A percentile compares a stretch with the other conserved stretches of the same genome.
phyloP scores from a whole-genome alignment of 805 yeast genomes.

The Yarrowia deformans region DNA sequence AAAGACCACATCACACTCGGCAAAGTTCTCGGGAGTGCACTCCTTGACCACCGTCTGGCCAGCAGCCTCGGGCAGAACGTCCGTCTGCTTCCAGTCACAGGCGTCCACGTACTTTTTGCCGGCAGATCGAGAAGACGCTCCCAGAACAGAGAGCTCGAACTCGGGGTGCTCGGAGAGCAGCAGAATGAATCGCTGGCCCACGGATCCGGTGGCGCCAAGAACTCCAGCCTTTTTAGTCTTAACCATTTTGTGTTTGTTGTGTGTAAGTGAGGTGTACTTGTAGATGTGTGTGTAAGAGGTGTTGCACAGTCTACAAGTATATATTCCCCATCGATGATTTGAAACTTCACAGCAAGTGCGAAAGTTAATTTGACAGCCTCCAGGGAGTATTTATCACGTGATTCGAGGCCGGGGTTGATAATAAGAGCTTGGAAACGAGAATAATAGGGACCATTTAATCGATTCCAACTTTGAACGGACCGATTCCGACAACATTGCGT shows the following conservation, averaged over 20 bases:
- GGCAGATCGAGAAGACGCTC: conserved; percentile 94
- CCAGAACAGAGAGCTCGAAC: conserved; percentile 81
- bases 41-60: conserved; percentile 71
- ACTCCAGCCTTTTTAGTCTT: conserved; percentile 64
- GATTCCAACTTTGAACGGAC: background rate
- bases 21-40: conserved; percentile 78
- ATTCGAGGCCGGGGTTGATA: background rate
- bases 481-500: background rate
- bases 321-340: no score
- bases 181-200: conserved; percentile 93
- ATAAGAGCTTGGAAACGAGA: no score
- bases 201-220: conserved; percentile 97
- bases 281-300: no score
- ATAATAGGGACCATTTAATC: background rate
- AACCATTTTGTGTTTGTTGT: conserved; percentile 10
- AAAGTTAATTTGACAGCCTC: background rate
- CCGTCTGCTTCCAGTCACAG: conserved; percentile 92
- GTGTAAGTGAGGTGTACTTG: background rate
- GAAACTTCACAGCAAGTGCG: conserved; percentile 13
- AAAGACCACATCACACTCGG: conserved; percentile 91
- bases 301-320: no score
- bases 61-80: conserved; percentile 73
- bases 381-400: no score
- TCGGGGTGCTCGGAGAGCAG: conserved; percentile 87
- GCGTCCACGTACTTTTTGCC: conserved; percentile 88